A percentile compares a stretch with the other conserved stretches of the same genome.
Conservation (phyloP, 2,329 filamentous ascomycete species). For the Phyllosticta paracitricarpa region DNA sequence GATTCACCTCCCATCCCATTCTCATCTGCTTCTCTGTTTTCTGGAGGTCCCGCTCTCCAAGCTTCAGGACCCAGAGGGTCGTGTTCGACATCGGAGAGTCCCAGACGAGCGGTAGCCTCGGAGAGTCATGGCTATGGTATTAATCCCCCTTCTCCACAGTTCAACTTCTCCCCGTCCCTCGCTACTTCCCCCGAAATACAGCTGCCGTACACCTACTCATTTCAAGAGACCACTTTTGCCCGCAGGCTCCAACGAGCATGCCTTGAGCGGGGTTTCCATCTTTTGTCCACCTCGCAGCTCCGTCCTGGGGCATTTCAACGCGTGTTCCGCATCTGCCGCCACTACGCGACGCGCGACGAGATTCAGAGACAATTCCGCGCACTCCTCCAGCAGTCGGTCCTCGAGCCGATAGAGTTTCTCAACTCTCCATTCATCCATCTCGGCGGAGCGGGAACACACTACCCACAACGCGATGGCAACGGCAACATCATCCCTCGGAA, state of each 20-base stretch:
- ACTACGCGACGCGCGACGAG: slow-evolving; percentile 39
- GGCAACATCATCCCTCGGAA: slow-evolving; percentile 26
- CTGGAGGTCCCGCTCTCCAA: background rate
- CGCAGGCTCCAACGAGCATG: slow-evolving; percentile 58
- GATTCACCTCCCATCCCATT: background rate
- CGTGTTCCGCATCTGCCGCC: slow-evolving; percentile 60
- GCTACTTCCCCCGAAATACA: slow-evolving; percentile 15
- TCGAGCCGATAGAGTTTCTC: slow-evolving; percentile 49
- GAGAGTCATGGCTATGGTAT: background rate
- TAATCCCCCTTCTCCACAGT: slow-evolving; percentile 17
- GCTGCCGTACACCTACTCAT: slow-evolving; percentile 46
- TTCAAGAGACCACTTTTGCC: slow-evolving; percentile 58
- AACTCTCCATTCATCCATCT: slow-evolving; percentile 54
- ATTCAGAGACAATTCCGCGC: slow-evolving; percentile 30
- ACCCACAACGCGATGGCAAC: slow-evolving; percentile 31
- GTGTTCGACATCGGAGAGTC: background rate
- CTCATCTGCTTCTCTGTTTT: background rate
- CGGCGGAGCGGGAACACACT: slow-evolving; percentile 60
- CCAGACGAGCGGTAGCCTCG: background rate
- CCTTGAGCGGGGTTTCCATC: slow-evolving; percentile 50
- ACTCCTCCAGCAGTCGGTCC: slow-evolving; percentile 28
- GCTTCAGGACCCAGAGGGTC: background rate
- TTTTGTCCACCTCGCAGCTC: slow-evolving; percentile 42
- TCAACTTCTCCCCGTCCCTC: slow-evolving; percentile 5
- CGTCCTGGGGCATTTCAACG: slow-evolving; percentile 27